Percentiles rank a stretch among this genome's conserved stretches.
These are phyloP conservation scores for Brassica napus DNA, from an alignment of 345 rosid species.

Conservation along the genomic window DNA sequence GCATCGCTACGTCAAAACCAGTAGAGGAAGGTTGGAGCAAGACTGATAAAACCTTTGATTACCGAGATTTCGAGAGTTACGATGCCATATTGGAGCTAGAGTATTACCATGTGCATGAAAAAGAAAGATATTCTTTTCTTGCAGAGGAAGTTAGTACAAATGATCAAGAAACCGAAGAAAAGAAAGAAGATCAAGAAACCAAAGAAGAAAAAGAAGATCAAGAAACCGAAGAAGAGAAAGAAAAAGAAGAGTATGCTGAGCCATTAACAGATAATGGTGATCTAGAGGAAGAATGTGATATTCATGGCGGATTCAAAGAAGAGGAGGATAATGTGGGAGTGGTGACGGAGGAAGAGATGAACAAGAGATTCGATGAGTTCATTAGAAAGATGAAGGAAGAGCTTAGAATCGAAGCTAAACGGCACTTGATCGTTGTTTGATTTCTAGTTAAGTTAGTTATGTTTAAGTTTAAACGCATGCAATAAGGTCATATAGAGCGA, in stretches of 20 bases:
- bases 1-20: conserved; percentile 35
- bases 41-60: conserved; percentile 3
- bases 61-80: conserved; percentile 38
- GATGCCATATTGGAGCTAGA: conserved; percentile 17
- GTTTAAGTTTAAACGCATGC: conserved; percentile 4
- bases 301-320: conserved; percentile 1
- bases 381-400: conserved; percentile 84
- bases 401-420: conserved; percentile 64
- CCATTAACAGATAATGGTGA: conserved; percentile 14
- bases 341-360: conserved; percentile 67
- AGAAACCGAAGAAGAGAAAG: conserved; percentile 21
- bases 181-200: conserved; percentile 21
- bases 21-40: not conserved
- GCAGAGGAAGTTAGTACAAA: conserved; percentile 36
- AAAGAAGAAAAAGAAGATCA: conserved; percentile 13
- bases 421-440: conserved; percentile 55
- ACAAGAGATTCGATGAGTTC: conserved; percentile 87
- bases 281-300: conserved; percentile 28
- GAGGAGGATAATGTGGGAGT: conserved; percentile 41
- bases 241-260: conserved; percentile 8
- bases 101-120: not conserved
- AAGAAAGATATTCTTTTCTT: conserved; percentile 25
- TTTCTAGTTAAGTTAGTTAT: not conserved
- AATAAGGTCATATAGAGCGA: conserved; percentile 15
- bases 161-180: conserved; percentile 29